Evolutionary conservation across 2,329 filamentous ascomycete species (phyloP).

Genomic region (Calonectria pteridis): DNA sequence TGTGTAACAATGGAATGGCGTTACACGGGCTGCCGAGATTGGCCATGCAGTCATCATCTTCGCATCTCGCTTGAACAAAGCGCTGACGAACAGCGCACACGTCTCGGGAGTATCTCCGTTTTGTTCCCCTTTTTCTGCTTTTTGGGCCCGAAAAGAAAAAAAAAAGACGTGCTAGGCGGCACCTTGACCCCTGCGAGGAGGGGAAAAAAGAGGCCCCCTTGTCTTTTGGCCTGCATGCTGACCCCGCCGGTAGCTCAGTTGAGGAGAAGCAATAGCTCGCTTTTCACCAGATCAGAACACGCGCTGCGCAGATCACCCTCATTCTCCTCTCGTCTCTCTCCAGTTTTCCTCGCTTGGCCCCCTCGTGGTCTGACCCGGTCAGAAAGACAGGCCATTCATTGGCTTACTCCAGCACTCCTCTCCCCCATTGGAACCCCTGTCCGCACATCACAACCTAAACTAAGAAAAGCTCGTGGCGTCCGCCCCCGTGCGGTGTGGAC

Average conservation of each 20-base stretch:
- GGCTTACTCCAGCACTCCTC: too few species aligned
- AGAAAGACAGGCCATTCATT: not conserved
- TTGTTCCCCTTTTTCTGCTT: constrained; percentile 2
- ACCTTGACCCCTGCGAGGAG: not conserved
- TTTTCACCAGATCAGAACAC: constrained; percentile 8
- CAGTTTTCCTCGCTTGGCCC: not conserved
- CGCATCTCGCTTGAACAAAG: constrained; percentile 4
- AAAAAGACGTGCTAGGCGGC: not conserved
- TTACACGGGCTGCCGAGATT: constrained; percentile 11
- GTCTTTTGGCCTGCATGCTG: not conserved
- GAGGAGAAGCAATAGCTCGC: constrained; percentile 5
- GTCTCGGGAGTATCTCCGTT: constrained; percentile 4
- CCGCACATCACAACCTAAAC: not conserved
- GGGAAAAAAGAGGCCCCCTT: not conserved
- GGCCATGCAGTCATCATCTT: constrained; percentile 21
- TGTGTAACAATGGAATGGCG: constrained; percentile 8
- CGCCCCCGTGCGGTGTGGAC: not conserved
- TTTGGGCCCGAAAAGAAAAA: not conserved
- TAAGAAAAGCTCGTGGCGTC: not conserved
- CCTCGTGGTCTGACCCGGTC: not conserved
- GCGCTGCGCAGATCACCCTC: constrained; percentile 7
- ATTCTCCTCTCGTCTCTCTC: not conserved
- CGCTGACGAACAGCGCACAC: constrained; percentile 6
- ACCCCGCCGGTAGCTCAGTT: constrained; percentile 11
- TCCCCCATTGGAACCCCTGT: not conserved